Evolutionary conservation across 192 early-diverging fungal species (phyloP).

Genomic region (Chytriomyces confervae): DNA sequence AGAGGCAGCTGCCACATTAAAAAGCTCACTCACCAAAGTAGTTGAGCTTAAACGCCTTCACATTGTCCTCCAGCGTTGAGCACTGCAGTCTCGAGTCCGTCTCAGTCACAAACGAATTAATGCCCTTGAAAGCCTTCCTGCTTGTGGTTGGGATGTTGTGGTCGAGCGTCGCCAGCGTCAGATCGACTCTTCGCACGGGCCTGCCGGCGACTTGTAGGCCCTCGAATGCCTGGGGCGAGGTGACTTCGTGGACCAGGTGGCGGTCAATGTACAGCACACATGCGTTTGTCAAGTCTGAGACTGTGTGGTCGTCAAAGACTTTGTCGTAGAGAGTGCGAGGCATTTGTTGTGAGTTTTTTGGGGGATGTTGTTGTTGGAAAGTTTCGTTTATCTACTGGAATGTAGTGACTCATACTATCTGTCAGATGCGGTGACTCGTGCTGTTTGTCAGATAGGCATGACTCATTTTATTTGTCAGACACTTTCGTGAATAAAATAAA

Average conservation of each 20-base stretch:
- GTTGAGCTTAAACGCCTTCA: constrained; percentile 66
- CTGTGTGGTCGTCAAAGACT: constrained; percentile 66
- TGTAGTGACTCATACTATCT: no score
- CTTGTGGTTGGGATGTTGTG: constrained; percentile 68
- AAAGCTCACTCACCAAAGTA: neutral
- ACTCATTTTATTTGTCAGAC: no score
- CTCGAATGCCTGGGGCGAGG: constrained; percentile 72
- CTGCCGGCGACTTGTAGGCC: constrained; percentile 64
- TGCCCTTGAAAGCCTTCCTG: constrained; percentile 54
- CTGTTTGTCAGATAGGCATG: no score
- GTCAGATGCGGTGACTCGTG: no score
- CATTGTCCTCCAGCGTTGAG: constrained; percentile 70
- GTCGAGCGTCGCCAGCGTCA: constrained; percentile 72
- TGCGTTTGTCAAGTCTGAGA: constrained; percentile 53
- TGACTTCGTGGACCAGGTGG: constrained; percentile 75
- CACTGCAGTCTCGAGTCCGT: constrained; percentile 65
- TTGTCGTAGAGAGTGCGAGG: constrained; percentile 73
- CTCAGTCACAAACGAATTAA: constrained; percentile 68
- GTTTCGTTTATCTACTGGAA: no score
- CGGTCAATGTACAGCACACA: constrained; percentile 74
- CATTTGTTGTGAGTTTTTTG: neutral
- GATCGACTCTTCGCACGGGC: constrained; percentile 64
- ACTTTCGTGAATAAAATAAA: no score
- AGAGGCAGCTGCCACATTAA: constrained; percentile 52
- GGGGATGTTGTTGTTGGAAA: no score